phyloP scores from a whole-genome alignment of 306 rosid species.

The Rosa persica region DNA sequence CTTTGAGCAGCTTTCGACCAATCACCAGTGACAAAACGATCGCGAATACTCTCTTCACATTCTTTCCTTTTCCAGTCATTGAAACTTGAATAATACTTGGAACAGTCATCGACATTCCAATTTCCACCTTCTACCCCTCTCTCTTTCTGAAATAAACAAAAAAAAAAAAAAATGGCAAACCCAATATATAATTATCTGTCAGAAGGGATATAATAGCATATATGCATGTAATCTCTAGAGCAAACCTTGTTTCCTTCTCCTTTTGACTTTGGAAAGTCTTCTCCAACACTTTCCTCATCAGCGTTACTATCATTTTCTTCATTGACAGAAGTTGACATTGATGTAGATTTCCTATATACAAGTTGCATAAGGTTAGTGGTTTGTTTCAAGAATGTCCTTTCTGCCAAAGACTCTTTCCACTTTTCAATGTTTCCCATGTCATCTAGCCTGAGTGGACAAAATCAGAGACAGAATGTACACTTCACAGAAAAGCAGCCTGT shows the following conservation, averaged over 20 bases:
- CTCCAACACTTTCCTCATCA: conserved; percentile 60
- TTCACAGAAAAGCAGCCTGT: neutral
- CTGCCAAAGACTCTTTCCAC: conserved; percentile 79
- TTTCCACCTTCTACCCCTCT: conserved; percentile 42
- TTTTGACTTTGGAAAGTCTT: conserved; percentile 70
- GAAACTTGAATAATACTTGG: conserved; percentile 43
- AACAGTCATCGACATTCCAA: conserved; percentile 64
- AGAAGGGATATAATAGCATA: too few relatives aligned
- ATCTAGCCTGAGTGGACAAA: conserved; percentile 27
- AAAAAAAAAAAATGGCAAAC: neutral
- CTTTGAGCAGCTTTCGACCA: conserved; percentile 81
- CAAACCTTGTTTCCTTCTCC: conserved; percentile 76
- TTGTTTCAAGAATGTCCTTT: conserved; percentile 55
- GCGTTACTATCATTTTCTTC: conserved; percentile 47
- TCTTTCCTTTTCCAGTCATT: conserved; percentile 36
- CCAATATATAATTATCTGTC: neutral
- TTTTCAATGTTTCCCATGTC: conserved; percentile 69
- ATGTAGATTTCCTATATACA: conserved; percentile 72
- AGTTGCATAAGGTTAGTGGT: conserved; percentile 70
- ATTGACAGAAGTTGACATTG: conserved; percentile 27
- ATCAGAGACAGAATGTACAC: conserved; percentile 25
- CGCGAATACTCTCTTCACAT: conserved; percentile 48
- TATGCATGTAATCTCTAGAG: conserved; percentile 19
- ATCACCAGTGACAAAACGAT: conserved; percentile 82
- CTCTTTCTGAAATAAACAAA: conserved; percentile 34